Base-by-base conservation (phyloP, 345 rosid genomes). In the Cardamine occulta region DNA sequence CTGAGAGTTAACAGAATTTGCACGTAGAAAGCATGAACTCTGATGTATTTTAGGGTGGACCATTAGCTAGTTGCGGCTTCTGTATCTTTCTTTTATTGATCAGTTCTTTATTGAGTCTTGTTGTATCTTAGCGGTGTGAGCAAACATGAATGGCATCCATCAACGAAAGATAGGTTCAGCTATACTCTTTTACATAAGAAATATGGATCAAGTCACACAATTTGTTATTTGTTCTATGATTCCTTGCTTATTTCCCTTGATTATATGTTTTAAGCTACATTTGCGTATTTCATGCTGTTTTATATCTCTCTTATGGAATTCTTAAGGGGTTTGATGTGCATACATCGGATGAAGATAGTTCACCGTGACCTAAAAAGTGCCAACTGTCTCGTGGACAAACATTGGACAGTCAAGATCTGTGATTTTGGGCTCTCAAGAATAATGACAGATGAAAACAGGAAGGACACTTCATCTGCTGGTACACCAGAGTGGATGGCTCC, bases 401-500 rank as follows among this genome's bases (percentile, higher is more conserved):
- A 96, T 32, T 88, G 87, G 89, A 87, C 95, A 9, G 96, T 91
- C 8, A 96, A 96, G 86, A 87, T 96, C 47, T 96, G 98, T 74
- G 99, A 96, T 83, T 96, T 96, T 80, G 99, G 99, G 51, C 93
- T 96, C 31, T 93, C 99, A 6, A 93, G 96, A 80, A 88, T 88
- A 72, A 87, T 88, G 95, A 84, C 84, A 4, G 90, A 84, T 21
- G 78, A 72, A 15, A 84, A 88, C 75, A 86, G 93, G 83, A 86
- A 85, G 80, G 93, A 89, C 77, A 82, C 90, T 13, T 86, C 98
- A 29, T 96, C 96, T 71, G 99, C 98, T 21, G 99, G 99, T 75
- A 93, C 99, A 13, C 99, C 97, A 21, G 98, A 93, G 79, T 96
- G 99, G 99, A 96, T 96, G 98, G 99, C 97, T 64, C 99, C 99